Conservation (phyloP, 78 protist genomes). For the Diacronema lutheri region DNA sequence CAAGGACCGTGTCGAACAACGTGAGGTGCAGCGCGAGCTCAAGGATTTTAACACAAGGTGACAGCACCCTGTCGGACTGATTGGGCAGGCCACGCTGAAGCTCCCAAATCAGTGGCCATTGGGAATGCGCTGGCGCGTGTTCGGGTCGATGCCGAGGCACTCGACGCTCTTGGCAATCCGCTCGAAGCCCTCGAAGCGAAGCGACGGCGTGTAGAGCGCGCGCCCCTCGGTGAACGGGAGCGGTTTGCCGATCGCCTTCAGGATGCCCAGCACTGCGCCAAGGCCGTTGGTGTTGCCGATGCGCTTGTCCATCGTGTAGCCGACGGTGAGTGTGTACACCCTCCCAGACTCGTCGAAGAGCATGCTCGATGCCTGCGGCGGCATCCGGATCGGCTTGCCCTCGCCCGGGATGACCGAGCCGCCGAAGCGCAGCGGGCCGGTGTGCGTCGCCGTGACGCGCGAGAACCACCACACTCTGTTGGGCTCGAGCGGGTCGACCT, state of each 20-base stretch:
- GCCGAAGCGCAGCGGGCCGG: neutral
- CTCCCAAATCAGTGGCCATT: too few relatives aligned
- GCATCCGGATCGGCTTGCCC: neutral
- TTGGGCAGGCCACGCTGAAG: too few relatives aligned
- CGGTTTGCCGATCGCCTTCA: neutral
- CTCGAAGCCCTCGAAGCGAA: neutral
- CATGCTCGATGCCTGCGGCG: neutral
- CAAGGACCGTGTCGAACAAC: neutral
- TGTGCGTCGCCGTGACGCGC: neutral
- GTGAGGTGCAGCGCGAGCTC: neutral
- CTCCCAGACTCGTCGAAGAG: neutral
- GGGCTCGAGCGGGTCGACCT: neutral
- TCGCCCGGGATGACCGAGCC: neutral
- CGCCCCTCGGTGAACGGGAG: neutral
- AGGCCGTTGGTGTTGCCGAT: neutral
- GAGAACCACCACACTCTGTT: constrained; percentile 8
- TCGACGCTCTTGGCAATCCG: neutral
- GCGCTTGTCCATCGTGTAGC: neutral
- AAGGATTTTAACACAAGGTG: too few relatives aligned
- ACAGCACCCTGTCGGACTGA: too few relatives aligned
- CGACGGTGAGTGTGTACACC: neutral
- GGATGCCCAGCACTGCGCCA: neutral
- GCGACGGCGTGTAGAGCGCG: neutral
- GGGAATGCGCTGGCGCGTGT: too few relatives aligned
- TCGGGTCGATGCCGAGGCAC: neutral